Evolutionary conservation across 768 basidiomycete species (phyloP).

Genomic region (Naganishia antarctica): DNA sequence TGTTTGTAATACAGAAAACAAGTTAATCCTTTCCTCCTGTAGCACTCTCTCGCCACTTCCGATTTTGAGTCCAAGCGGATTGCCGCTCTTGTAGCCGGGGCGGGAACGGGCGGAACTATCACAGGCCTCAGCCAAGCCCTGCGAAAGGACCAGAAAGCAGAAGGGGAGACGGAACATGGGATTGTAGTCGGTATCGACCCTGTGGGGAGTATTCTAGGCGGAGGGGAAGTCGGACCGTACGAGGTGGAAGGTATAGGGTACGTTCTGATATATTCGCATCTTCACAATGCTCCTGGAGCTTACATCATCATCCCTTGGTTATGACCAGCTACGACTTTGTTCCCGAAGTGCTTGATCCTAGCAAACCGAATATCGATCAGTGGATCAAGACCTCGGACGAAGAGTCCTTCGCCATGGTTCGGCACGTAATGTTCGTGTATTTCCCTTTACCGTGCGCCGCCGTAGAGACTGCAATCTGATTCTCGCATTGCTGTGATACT

Average conservation of each 20-base stretch:
- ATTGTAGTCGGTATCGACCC: slow-evolving; percentile 83
- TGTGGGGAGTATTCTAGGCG: slow-evolving; percentile 80
- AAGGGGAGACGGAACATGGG: slow-evolving; percentile 51
- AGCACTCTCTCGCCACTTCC: slow-evolving; percentile 62
- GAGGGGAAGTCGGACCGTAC: slow-evolving; percentile 58
- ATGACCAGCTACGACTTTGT: slow-evolving; percentile 70
- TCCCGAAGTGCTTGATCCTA: slow-evolving; percentile 75
- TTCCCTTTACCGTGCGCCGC: not conserved
- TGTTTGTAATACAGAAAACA: too few species aligned
- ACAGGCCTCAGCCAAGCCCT: slow-evolving; percentile 57
- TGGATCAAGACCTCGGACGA: slow-evolving; percentile 78
- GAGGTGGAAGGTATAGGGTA: slow-evolving; percentile 88
- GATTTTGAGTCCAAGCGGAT: slow-evolving; percentile 54
- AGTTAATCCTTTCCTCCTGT: not conserved
- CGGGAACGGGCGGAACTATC: slow-evolving; percentile 92
- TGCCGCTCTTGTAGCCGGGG: slow-evolving; percentile 74
- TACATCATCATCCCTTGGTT: not conserved
- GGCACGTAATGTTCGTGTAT: slow-evolving; percentile 58
- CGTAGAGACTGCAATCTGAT: not conserved
- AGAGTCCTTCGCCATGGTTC: slow-evolving; percentile 71
- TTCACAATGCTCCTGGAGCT: not conserved
- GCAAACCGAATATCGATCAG: slow-evolving; percentile 56
- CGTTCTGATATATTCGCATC: slow-evolving; percentile 23
- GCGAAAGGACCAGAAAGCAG: slow-evolving; percentile 55
- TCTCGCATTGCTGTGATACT: not conserved